A percentile compares a stretch with the other conserved stretches of the same genome.
phyloP scores from a whole-genome alignment of 2,329 filamentous ascomycete species.

The Karstenula rhodostoma region DNA sequence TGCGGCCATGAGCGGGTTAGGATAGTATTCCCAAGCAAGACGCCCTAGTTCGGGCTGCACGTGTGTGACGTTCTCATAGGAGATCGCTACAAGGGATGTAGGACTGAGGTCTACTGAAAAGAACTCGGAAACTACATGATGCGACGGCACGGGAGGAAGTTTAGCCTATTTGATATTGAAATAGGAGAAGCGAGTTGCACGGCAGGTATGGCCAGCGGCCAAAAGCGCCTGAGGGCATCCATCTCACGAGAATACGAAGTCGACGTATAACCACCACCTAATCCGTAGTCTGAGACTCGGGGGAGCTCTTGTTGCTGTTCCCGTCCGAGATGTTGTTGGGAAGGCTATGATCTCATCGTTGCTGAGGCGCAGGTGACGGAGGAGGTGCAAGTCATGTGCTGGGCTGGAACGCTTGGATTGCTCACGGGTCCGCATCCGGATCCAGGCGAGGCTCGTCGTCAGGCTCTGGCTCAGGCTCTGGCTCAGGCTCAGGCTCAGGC shows the following conservation, averaged over 20 bases:
- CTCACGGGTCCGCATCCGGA: neutral
- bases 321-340: neutral
- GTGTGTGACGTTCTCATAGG: conserved; percentile 39
- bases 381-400: conserved; percentile 2
- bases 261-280: neutral
- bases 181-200: neutral
- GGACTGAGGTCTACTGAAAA: neutral
- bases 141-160: neutral
- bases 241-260: neutral
- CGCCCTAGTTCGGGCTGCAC: conserved; percentile 35
- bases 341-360: neutral
- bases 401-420: neutral
- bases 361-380: neutral
- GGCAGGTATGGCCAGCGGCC: neutral
- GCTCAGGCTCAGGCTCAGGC: neutral
- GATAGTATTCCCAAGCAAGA: conserved; percentile 36
- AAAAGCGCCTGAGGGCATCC: neutral
- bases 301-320: neutral
- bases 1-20: conserved; percentile 23
- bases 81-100: conserved; percentile 6
- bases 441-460: too few relatives aligned
- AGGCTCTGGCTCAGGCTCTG: too few relatives aligned
- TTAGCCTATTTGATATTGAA: conserved; percentile 10
- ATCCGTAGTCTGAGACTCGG: neutral
- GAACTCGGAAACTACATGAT: neutral